These are phyloP conservation scores for Neodidymelliopsis sp. DNA, from an alignment of 2,329 filamentous ascomycete genomes.

Conservation along the genomic window DNA sequence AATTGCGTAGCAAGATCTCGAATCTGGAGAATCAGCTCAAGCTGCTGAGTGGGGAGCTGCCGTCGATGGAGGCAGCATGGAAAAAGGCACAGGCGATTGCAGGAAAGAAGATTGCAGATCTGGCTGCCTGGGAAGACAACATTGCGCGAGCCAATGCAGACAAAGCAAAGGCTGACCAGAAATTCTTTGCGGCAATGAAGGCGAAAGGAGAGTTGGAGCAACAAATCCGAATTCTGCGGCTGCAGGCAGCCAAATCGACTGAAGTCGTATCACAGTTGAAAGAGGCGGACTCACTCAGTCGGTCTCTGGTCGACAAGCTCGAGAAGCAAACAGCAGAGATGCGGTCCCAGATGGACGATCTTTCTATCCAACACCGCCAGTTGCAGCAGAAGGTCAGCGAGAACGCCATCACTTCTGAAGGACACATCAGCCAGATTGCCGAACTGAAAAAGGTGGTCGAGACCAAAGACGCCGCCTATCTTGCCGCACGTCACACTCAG, in stretches of 20 bases:
- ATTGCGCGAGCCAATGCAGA: conserved; percentile 78
- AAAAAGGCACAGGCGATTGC: conserved; percentile 86
- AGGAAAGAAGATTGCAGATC: conserved; percentile 85
- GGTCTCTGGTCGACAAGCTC: conserved; percentile 78
- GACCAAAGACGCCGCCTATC: conserved; percentile 74
- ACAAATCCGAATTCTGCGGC: conserved; percentile 79
- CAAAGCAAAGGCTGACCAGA: conserved; percentile 96
- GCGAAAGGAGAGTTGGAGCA: conserved; percentile 84
- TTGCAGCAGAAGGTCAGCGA: conserved; percentile 77
- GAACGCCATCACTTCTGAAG: conserved; percentile 72
- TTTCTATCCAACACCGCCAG: conserved; percentile 75
- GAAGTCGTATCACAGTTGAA: conserved; percentile 95
- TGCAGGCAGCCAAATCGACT: conserved; percentile 87
- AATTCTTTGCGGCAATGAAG: conserved; percentile 96
- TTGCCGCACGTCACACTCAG: conserved; percentile 68
- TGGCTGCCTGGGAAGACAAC: conserved; percentile 78
- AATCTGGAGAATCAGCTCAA: conserved; percentile 81
- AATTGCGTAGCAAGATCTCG: conserved; percentile 75
- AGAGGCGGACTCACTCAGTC: conserved; percentile 81
- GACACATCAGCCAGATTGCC: conserved; percentile 75
- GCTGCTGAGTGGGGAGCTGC: conserved; percentile 85
- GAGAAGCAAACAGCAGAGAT: conserved; percentile 91
- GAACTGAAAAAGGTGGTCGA: conserved; percentile 79
- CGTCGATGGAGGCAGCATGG: conserved; percentile 88
- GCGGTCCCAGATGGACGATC: conserved; percentile 76